Percentiles rank a stretch among this genome's conserved stretches.
Conservation (phyloP, 805 yeast species). For the Suhomyces tanzawaensis region DNA sequence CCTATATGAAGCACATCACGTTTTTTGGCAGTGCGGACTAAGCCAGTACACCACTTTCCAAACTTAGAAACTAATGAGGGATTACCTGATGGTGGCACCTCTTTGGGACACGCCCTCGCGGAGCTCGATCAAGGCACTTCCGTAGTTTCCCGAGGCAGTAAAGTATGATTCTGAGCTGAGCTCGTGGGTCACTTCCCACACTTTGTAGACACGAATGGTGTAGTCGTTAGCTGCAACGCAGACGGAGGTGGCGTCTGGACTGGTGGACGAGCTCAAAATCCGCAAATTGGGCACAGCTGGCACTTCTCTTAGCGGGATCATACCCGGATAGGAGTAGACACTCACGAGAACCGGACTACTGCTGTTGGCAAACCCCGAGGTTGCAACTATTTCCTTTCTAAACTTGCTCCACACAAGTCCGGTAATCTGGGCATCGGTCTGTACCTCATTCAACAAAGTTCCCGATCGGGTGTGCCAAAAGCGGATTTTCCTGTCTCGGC, state of each 20-base stretch:
- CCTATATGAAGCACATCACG: background rate
- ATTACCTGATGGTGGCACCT: constrained; percentile 2
- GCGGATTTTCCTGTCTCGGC: constrained; percentile 71
- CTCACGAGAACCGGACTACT: constrained; percentile 47
- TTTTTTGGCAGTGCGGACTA: background rate
- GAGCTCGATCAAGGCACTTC: constrained; percentile 11
- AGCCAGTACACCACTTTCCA: background rate
- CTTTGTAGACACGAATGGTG: constrained; percentile 67
- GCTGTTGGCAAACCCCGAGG: constrained; percentile 71
- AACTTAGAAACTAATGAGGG: background rate
- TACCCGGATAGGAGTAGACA: constrained; percentile 66
- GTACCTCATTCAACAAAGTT: constrained; percentile 54
- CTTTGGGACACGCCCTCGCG: constrained; percentile 9
- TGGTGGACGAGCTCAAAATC: constrained; percentile 61
- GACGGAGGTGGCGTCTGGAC: constrained; percentile 61
- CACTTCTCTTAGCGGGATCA: constrained; percentile 49
- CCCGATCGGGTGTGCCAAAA: constrained; percentile 89
- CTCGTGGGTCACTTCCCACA: constrained; percentile 51
- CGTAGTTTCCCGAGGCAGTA: constrained; percentile 5
- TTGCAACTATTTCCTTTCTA: constrained; percentile 65
- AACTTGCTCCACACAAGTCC: constrained; percentile 72
- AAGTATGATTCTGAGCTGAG: background rate
- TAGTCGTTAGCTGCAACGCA: constrained; percentile 80
- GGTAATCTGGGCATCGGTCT: constrained; percentile 74
- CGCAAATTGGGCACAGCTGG: constrained; percentile 50